Conservation (phyloP, 805 yeast species). For the Cyberlindnera subsufficiens region DNA sequence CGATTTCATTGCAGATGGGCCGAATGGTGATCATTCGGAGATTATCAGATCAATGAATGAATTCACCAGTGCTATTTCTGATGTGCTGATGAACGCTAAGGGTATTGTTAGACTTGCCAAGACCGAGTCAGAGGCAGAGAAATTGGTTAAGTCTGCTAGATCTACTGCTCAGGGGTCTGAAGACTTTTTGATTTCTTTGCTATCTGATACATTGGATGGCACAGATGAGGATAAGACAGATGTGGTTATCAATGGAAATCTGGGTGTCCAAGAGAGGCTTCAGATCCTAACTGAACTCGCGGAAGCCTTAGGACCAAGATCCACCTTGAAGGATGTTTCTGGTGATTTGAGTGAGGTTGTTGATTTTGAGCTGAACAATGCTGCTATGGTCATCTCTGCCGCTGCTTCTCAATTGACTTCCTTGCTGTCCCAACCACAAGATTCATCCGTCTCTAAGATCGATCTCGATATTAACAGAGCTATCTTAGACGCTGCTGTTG, state of each 20-base stretch:
- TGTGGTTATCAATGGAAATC: slow-evolving; percentile 66
- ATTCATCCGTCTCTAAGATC: slow-evolving; percentile 46
- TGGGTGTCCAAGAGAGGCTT: slow-evolving; percentile 65
- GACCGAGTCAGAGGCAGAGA: slow-evolving; percentile 47
- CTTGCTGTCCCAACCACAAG: slow-evolving; percentile 42
- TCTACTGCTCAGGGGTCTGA: slow-evolving; percentile 57
- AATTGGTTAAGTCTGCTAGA: slow-evolving; percentile 41
- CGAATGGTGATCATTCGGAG: slow-evolving; percentile 52
- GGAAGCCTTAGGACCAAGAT: slow-evolving; percentile 48
- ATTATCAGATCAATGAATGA: slow-evolving; percentile 59
- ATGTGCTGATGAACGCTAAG: slow-evolving; percentile 59
- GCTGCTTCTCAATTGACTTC: slow-evolving; percentile 57
- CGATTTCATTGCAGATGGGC: slow-evolving; percentile 71
- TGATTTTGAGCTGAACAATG: slow-evolving; percentile 64
- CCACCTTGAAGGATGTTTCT: slow-evolving; percentile 24
- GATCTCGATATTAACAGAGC: slow-evolving; percentile 72
- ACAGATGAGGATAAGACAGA: slow-evolving; percentile 66
- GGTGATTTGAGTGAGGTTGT: slow-evolving; percentile 67
- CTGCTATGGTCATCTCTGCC: slow-evolving; percentile 61
- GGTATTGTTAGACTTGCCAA: slow-evolving; percentile 57
- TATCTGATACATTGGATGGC: slow-evolving; percentile 44
- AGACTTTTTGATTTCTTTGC: slow-evolving; percentile 52
- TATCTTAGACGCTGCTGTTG: slow-evolving; percentile 69
- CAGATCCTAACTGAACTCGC: slow-evolving; percentile 51
- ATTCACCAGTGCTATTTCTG: slow-evolving; percentile 56